These are phyloP conservation scores for Pythium apleroticum DNA, from an alignment of 352 stramenopile genomes.

Conservation along the genomic window DNA sequence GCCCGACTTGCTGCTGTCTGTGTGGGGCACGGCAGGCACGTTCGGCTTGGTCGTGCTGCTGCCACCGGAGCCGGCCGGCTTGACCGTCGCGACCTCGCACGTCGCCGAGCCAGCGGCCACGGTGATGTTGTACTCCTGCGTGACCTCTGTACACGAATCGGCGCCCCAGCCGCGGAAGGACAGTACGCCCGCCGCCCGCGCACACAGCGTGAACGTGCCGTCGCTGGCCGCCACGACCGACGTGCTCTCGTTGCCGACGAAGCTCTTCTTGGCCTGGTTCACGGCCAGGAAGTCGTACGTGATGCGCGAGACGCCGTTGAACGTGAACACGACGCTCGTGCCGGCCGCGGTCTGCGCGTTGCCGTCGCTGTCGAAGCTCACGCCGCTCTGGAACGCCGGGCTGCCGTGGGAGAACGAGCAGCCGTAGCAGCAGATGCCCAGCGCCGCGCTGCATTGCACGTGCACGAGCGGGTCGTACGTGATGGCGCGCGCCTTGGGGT, in stretches of 20 bases:
- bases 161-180: constrained; percentile 29
- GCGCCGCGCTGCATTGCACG: constrained; percentile 36
- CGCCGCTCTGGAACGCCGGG: constrained; percentile 35
- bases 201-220: constrained; percentile 21
- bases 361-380: constrained; percentile 35
- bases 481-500: constrained; percentile 31
- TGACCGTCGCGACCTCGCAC: constrained; percentile 24
- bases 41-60: constrained; percentile 13
- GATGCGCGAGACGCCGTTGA: constrained; percentile 26
- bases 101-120: constrained; percentile 18
- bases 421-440: constrained; percentile 55
- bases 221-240: constrained; percentile 12
- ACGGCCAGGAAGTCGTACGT: constrained; percentile 31
- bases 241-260: constrained; percentile 31
- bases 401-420: constrained; percentile 42
- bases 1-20: constrained; percentile 17
- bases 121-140: constrained; percentile 28
- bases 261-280: constrained; percentile 26
- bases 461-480: constrained; percentile 52
- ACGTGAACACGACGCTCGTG: constrained; percentile 18
- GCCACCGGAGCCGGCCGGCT: constrained; percentile 2
- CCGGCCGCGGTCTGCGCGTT: constrained; percentile 31
- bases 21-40: constrained; percentile 17
- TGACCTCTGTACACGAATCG: constrained; percentile 28
- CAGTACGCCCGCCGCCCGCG: constrained; percentile 18